Evolutionary conservation across 345 rosid species (phyloP).

Genomic region (Dovyalis caffra): DNA sequence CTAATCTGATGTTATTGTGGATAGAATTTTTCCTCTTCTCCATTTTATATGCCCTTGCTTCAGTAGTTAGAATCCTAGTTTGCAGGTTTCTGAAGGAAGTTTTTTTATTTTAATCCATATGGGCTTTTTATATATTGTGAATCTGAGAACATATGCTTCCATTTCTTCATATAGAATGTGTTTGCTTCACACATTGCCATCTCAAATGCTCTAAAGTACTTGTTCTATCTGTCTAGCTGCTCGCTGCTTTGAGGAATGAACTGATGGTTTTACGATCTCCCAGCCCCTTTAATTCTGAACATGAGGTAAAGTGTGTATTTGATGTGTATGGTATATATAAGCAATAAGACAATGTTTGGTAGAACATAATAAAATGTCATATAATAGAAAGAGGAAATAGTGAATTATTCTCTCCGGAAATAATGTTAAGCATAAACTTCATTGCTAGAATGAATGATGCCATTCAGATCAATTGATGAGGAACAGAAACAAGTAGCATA

Average conservation of each 20-base stretch:
- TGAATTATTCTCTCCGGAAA: neutral
- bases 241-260: conserved; percentile 87
- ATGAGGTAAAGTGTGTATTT: conserved; percentile 49
- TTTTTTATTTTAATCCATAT: neutral
- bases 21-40: neutral
- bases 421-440: neutral
- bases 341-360: neutral
- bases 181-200: conserved; percentile 8
- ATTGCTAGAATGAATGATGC: neutral
- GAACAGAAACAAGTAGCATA: neutral
- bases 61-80: neutral
- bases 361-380: neutral
- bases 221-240: conserved; percentile 50
- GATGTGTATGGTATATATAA: neutral
- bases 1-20: neutral
- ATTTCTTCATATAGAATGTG: neutral
- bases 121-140: neutral
- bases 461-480: neutral
- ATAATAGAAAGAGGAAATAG: neutral
- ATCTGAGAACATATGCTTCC: neutral
- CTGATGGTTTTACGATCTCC: conserved; percentile 49
- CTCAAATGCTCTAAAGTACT: conserved; percentile 1
- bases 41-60: neutral
- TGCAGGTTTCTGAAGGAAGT: conserved; percentile 3
- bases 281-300: conserved; percentile 75